phyloP scores from a whole-genome alignment of 2,329 filamentous ascomycete species.

The Aphanocladium album region DNA sequence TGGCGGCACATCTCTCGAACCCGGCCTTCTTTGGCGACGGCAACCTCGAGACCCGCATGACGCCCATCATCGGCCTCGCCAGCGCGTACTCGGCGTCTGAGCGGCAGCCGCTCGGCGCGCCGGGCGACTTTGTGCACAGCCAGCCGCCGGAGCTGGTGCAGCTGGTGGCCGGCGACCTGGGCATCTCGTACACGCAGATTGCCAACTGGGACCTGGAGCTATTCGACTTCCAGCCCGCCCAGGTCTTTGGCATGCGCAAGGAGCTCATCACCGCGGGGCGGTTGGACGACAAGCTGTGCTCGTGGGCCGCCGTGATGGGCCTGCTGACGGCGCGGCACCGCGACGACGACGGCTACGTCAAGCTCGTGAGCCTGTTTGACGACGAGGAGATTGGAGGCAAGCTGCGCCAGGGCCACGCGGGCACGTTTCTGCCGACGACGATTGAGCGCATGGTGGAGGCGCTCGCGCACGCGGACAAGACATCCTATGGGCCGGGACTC shows the following conservation, averaged over 20 bases:
- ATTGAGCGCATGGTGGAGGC: conserved; percentile 78
- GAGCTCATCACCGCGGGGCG: conserved; percentile 94
- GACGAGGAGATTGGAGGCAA: conserved; percentile 93
- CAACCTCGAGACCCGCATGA: conserved; percentile 88
- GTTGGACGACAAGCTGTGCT: conserved; percentile 97
- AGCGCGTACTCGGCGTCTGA: conserved; percentile 49
- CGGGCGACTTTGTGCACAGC: conserved; percentile 69
- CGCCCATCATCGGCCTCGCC: conserved; percentile 91
- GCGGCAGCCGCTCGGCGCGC: conserved; percentile 46
- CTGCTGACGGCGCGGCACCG: conserved; percentile 64
- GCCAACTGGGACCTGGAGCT: conserved; percentile 97
- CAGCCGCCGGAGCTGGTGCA: conserved; percentile 83
- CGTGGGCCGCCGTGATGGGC: conserved; percentile 81
- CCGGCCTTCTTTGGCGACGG: conserved; percentile 62
- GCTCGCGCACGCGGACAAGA: conserved; percentile 29
- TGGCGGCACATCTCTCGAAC: conserved; percentile 66
- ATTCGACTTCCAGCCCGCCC: conserved; percentile 82
- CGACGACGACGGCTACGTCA: conserved; percentile 63
- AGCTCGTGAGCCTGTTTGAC: conserved; percentile 90
- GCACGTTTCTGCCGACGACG: conserved; percentile 78
- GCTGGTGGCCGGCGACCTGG: conserved; percentile 72
- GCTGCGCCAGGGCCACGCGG: conserved; percentile 80
- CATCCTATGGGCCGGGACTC: conserved; percentile 50
- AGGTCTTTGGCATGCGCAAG: conserved; percentile 76
- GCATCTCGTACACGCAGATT: conserved; percentile 70